Evolutionary conservation across 2,329 filamentous ascomycete species (phyloP).

Genomic region (Helotiales sp.): DNA sequence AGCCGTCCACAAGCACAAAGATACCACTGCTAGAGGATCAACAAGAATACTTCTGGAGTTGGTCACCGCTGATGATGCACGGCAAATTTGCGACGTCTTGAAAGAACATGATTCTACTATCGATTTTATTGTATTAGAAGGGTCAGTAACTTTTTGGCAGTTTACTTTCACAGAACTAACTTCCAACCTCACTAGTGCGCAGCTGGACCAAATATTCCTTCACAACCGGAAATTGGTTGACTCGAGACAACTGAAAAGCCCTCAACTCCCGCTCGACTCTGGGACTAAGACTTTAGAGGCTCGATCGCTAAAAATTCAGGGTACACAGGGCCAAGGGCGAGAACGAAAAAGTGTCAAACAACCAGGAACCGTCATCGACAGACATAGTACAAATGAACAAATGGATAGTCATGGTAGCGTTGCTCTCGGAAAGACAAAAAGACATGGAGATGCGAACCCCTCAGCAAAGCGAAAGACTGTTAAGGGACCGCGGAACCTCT

Average conservation of each 20-base stretch:
- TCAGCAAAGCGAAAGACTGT: not conserved
- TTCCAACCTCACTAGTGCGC: not conserved
- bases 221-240: not conserved
- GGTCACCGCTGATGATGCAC: not conserved
- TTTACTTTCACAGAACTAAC: not conserved
- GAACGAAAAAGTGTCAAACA: not conserved
- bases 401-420: not conserved
- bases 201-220: not conserved
- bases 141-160: not conserved
- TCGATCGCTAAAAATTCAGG: not conserved
- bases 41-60: not conserved
- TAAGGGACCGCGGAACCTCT: not conserved
- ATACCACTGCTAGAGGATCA: not conserved
- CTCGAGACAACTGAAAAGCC: not conserved
- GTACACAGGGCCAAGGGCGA: not conserved
- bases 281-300: not conserved
- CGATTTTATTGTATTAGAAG: not conserved
- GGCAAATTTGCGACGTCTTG: not conserved
- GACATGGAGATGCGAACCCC: not conserved
- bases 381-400: not conserved
- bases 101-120: not conserved
- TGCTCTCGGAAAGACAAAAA: not conserved
- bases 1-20: not conserved
- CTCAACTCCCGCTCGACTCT: not conserved
- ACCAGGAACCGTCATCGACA: not conserved